phyloP scores from a whole-genome alignment of 495 filamentous ascomycete species.

The Hypoxylon lienhwacheense region DNA sequence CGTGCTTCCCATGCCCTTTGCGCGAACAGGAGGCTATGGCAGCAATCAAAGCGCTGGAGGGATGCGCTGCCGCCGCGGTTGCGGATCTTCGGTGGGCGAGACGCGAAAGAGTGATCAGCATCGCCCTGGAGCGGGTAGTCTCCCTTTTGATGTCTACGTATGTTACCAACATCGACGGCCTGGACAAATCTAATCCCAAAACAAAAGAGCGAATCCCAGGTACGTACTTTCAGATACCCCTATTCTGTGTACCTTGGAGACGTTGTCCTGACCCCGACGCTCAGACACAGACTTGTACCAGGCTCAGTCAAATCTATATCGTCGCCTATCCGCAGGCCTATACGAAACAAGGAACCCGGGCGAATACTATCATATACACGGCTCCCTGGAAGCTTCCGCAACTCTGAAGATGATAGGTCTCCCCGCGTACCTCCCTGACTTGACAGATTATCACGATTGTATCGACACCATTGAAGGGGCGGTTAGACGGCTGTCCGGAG shows the following conservation, averaged over 20 bases:
- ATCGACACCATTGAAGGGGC: constrained; percentile 68
- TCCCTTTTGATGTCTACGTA: constrained; percentile 74
- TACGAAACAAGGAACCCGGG: constrained; percentile 67
- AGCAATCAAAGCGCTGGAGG: constrained; percentile 71
- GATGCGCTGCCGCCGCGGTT: constrained; percentile 65
- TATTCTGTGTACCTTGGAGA: constrained; percentile 1
- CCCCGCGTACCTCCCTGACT: constrained; percentile 60
- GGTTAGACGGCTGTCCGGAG: constrained; percentile 62
- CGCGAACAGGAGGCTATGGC: constrained; percentile 70
- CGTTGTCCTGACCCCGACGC: constrained; percentile 24
- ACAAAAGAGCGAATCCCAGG: constrained; percentile 65
- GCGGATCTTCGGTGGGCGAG: constrained; percentile 53
- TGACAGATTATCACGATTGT: constrained; percentile 67
- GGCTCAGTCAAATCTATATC: constrained; percentile 71
- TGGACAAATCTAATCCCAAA: constrained; percentile 62
- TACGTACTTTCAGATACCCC: constrained; percentile 40
- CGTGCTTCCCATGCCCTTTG: constrained; percentile 64
- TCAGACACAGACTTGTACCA: constrained; percentile 70
- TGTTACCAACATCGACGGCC: constrained; percentile 68
- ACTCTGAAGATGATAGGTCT: constrained; percentile 74
- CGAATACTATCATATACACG: constrained; percentile 77
- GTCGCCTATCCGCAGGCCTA: constrained; percentile 73
- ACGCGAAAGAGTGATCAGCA: constrained; percentile 50
- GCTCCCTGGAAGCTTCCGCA: constrained; percentile 69
- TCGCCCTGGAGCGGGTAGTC: constrained; percentile 65